Base-by-base conservation (phyloP, 2,329 filamentous ascomycete species). In the Ascochyta koolunga region DNA sequence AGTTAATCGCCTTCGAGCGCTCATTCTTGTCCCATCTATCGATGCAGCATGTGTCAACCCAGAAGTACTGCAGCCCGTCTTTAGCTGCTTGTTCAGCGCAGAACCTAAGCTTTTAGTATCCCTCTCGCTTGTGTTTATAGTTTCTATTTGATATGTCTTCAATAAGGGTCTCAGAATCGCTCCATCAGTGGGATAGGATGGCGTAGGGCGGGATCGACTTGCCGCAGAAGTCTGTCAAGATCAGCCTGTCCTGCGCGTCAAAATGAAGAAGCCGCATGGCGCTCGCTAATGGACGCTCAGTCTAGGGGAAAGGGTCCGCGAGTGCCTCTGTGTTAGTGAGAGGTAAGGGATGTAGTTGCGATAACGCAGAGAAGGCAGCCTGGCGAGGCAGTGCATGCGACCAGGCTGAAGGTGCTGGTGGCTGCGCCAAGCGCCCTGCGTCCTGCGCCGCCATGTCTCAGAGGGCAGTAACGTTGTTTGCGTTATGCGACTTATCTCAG, bases 101-200 rank as follows among this genome's bases (percentile, higher is more conserved):
- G 18, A 63, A 64, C 51, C 43, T 5, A 31, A 67, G 50, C 50
- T 65, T 61, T 40, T 16, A 16, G 52, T 59, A 58, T 21, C 56
- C 53, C 51, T 59, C 36, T 48, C 60, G 50, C 25, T 52, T 54
- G 15, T 49, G 18, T 42, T 54, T 60, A 33, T 57, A 58, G 18
- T 16, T 36, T 25, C 36, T 46, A 37, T 29, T 56, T 22, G 16
- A 25, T 51, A 69, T 33, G 42, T 72, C 61, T 55, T 67, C 47
- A 35, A 69, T 60, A 29, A 60, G 63, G 29, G 70, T 54, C 58
- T 75, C 67, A n/a, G 66, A 64, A 33, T 61, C 49, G 16, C 55
- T 44, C 71, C 70, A 75, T 47, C 61, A 66, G 55, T 75, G 72
- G 15, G 69, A 75, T 8, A 75, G 68, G 40, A 75, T 74, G 8